Percentiles rank a stretch among this genome's conserved stretches.
phyloP scores from a whole-genome alignment of 179 eudicot species.

The Camellia oleifera region DNA sequence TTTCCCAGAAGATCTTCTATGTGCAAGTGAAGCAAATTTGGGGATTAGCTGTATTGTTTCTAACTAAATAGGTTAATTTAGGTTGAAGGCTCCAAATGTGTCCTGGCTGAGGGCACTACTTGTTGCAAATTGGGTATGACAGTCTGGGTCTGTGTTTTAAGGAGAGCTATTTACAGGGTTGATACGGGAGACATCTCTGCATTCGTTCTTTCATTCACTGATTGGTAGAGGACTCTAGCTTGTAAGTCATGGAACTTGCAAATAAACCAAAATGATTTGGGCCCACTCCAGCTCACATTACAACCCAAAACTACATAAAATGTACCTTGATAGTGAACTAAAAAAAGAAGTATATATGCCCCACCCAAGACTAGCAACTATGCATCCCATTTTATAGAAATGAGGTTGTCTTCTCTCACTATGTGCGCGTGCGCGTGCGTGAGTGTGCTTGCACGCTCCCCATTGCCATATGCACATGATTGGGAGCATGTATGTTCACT shows the following conservation, averaged over 20 bases:
- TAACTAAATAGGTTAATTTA: neutral
- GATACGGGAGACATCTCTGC: neutral
- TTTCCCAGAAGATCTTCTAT: neutral
- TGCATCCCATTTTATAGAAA: neutral
- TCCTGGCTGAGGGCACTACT: neutral
- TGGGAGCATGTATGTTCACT: neutral
- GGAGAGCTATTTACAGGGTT: neutral
- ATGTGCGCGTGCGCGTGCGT: neutral
- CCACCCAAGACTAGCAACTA: too few species aligned
- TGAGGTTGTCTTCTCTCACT: neutral
- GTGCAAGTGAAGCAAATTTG: neutral
- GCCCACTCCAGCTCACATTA: neutral
- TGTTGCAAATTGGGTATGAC: neutral
- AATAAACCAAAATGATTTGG: neutral
- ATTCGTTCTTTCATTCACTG: too few species aligned
- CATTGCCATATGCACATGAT: neutral
- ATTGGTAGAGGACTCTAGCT: neutral
- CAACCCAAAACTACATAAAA: neutral
- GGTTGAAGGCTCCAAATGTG: slow-evolving; percentile 1
- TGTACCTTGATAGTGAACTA: neutral
- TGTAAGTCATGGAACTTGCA: neutral
- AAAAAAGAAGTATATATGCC: neutral
- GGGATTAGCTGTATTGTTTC: neutral
- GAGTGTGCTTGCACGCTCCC: neutral
- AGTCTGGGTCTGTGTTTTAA: too few species aligned